Evolutionary conservation across 768 basidiomycete species (phyloP), one percentile per base, ranked within the genome.

Genomic region (Xerocomellus intermedius): DNA sequence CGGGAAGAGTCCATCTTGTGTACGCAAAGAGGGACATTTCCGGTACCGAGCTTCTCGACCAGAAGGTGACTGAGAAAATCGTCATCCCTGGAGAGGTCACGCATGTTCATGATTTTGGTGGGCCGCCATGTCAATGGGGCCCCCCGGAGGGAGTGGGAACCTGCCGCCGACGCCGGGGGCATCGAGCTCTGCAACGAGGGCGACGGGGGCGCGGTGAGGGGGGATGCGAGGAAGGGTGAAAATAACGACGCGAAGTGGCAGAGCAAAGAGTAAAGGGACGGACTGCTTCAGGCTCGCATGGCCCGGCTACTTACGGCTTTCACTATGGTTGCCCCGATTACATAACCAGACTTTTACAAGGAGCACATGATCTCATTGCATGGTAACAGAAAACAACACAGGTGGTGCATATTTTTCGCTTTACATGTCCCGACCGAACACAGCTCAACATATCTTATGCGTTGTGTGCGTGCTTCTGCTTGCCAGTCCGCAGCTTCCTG

Each of bases 41-140:
- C 87, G 4, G 90, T 90, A 42, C 91, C 91, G 33, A 94, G 82
- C 64, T 92, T 92, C 75, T 94, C 91, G 58, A 94, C 89, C 54
- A 94, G 83, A 37, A 94, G 80, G 75, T 93, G 89, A 66, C 87
- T 89, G 69, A 94, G 85, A 70, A 92, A 93, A 74, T 94, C 91
- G 71, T 94, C 91, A 74, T 94, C 91, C 72, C 83, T 85, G 65
- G 91, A 89, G 57, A 94, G 82, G 82, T 94, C 91, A 73, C 82
- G 82, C 80, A 90, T 87, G 75, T 90, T 89, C 90, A 93, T 93
- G 63, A 89, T 86, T 78, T 89, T 91, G 46, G 89, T 92, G 19
- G 85, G 85, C 41, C 87, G 84, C 90, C 90, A 92, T 74, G 74
- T 63, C 54, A 85, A 65, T 54, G 66, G 52, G 52, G 62, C 57